A percentile compares a stretch with the other conserved stretches of the same genome.
These are phyloP conservation scores for Colletotrichum sojae DNA, from an alignment of 2,329 filamentous ascomycete species.

Conservation along the genomic window DNA sequence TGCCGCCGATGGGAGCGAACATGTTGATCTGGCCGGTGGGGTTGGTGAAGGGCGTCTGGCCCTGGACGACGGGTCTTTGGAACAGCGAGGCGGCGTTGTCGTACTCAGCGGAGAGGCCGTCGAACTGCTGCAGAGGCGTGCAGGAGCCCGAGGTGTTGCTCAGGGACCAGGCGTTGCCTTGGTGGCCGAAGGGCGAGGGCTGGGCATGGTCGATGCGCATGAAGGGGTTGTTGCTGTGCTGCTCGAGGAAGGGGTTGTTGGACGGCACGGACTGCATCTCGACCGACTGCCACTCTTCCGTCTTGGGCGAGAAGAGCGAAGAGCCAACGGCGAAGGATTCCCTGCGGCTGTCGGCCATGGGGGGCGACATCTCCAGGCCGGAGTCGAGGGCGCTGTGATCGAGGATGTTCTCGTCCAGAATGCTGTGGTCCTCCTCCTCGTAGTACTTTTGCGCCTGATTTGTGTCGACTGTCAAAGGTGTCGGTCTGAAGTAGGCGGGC, in stretches of 20 bases:
- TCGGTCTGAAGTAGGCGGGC: constrained; percentile 66
- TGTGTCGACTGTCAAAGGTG: constrained; percentile 68
- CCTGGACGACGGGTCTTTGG: constrained; percentile 67
- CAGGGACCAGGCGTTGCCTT: constrained; percentile 72
- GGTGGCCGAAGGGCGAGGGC: constrained; percentile 55
- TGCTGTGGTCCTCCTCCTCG: constrained; percentile 72
- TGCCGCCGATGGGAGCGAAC: constrained; percentile 66
- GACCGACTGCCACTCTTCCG: constrained; percentile 74
- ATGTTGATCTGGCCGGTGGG: constrained; percentile 65
- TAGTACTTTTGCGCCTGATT: constrained; percentile 69
- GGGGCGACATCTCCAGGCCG: constrained; percentile 73
- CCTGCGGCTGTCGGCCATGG: constrained; percentile 73
- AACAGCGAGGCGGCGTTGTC: constrained; percentile 68
- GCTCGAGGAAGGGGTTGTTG: constrained; percentile 74
- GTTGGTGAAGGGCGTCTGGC: constrained; percentile 69
- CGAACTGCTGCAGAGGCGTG: constrained; percentile 81
- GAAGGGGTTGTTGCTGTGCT: constrained; percentile 74
- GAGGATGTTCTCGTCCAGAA: constrained; percentile 73
- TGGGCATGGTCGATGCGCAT: constrained; percentile 72
- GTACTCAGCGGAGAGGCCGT: constrained; percentile 71
- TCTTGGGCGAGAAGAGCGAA: constrained; percentile 75
- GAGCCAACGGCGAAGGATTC: constrained; percentile 73
- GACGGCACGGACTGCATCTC: constrained; percentile 76
- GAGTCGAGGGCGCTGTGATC: constrained; percentile 73
- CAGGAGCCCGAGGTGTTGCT: constrained; percentile 77